These are phyloP conservation scores for Aspergillus panamensis DNA, from an alignment of 495 filamentous ascomycete genomes.

Conservation along the genomic window DNA sequence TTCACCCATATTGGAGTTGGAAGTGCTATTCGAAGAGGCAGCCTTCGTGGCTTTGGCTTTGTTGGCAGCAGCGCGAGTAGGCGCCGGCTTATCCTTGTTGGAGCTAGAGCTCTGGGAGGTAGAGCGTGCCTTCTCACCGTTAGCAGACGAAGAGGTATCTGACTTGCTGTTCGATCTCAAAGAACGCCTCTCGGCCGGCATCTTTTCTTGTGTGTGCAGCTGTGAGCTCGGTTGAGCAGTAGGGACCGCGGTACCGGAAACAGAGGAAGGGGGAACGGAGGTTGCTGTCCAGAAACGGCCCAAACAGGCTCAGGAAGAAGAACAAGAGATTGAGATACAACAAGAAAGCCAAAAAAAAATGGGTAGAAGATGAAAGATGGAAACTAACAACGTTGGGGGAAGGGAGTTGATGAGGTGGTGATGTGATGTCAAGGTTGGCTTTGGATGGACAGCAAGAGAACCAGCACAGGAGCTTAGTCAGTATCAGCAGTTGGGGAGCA, in stretches of 20 bases:
- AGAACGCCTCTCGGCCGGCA: conserved; percentile 56
- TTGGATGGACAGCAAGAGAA: conserved; percentile 37
- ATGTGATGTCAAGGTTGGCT: conserved; percentile 47
- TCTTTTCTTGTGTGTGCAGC: conserved; percentile 35
- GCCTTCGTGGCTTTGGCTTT: conserved; percentile 54
- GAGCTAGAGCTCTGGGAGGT: conserved; percentile 50
- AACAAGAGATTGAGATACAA: conserved; percentile 19
- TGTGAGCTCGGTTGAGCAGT: conserved; percentile 36
- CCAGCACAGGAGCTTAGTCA: conserved; percentile 44
- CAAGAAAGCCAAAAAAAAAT: conserved; percentile 17
- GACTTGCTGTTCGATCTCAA: conserved; percentile 56
- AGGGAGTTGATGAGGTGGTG: conserved; percentile 42
- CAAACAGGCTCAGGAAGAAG: conserved; percentile 17
- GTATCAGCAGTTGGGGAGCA: conserved; percentile 14
- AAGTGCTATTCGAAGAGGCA: conserved; percentile 44
- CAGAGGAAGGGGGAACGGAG: conserved; percentile 27
- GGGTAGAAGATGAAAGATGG: conserved; percentile 22
- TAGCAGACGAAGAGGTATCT: conserved; percentile 54
- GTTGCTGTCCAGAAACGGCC: conserved; percentile 15
- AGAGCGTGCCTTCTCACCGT: conserved; percentile 52
- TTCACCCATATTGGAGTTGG: conserved; percentile 45
- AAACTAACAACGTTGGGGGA: conserved; percentile 17
- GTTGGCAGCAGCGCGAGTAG: conserved; percentile 43
- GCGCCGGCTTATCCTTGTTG: conserved; percentile 46
- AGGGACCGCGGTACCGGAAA: conserved; percentile 30